A percentile compares a stretch with the other conserved stretches of the same genome.
phyloP scores from a whole-genome alignment of 371 early-diverging fungal species.

The Massospora cicadina region DNA sequence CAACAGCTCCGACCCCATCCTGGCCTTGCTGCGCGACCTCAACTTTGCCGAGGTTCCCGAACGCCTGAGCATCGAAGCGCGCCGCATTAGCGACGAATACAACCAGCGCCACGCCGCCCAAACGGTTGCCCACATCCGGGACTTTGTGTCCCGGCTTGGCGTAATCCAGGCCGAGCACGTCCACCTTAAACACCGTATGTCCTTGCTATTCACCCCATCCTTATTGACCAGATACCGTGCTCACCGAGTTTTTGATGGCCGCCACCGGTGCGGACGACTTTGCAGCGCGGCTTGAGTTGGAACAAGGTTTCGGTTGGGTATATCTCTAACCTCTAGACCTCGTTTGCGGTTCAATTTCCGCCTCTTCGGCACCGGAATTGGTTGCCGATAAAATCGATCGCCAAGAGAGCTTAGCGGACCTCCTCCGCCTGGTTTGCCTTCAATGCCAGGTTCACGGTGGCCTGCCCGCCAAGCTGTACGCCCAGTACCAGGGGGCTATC shows the following conservation, averaged over 20 bases:
- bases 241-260: constrained; percentile 67
- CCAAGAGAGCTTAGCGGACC: constrained; percentile 46
- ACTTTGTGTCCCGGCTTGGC: constrained; percentile 72
- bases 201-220: constrained; percentile 10
- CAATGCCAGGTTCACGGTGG: constrained; percentile 66
- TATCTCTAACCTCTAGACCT: constrained; percentile 27
- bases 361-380: constrained; percentile 40
- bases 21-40: constrained; percentile 60
- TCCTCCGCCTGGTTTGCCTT: constrained; percentile 65
- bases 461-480: constrained; percentile 56
- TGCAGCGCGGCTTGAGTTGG: constrained; percentile 59
- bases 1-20: constrained; percentile 60
- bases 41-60: constrained; percentile 79
- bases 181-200: constrained; percentile 50
- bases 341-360: constrained; percentile 48
- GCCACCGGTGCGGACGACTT: constrained; percentile 64
- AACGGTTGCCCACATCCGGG: constrained; percentile 70
- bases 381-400: constrained; percentile 65
- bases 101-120: constrained; percentile 76
- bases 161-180: constrained; percentile 69
- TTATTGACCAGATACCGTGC: constrained; percentile 40
- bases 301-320: constrained; percentile 50
- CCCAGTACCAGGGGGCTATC: constrained; percentile 63
- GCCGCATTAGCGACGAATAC: constrained; percentile 62
- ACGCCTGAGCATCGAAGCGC: constrained; percentile 61